Base-by-base conservation (phyloP, 306 rosid species). In the Ormosia emarginata region DNA sequence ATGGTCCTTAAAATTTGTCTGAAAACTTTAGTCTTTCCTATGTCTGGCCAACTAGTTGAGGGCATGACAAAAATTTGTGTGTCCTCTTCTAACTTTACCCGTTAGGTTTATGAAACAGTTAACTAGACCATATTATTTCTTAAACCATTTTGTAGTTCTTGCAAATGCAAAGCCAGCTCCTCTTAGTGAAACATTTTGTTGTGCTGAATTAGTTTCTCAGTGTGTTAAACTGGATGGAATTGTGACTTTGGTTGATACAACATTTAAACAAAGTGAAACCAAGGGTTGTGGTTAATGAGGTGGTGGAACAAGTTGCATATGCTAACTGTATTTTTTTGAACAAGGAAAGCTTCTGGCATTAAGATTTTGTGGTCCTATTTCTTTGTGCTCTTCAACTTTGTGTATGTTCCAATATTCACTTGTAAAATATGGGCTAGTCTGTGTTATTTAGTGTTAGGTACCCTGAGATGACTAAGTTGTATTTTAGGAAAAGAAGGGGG, bases 171-270 rank as follows among this genome's bases (percentile, higher is more conserved):
- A 91, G 24, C 24, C 24, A 24, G 24, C 24, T 24, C 1, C 24
- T 24, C 24, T 24, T 24, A 24, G 24, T 24, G 24, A 24, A 24
- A 24, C 24, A 24, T 24, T 24, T 24, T 24, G 24, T 24, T 0
- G 24, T 24, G 24, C 24, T 24, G 24, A 24, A 24, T 24, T 24
- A 24, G 24, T 91, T 56, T 89, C 87, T 7, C 80, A 56, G 10
- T 78, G 83, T 78, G 91, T 91, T 71, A 91, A 91, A 78, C 85
- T 89, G 69, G 91, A 91, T 71, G 91, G 90, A 61, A 90, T 91
- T 82, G 95, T 91, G 44, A 24, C 24, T 24, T 24, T 24, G 24
- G 24, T 24, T 24, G 24, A 24, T 24, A 24, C 24, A 24, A 24
- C 24, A 24, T 24, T 24, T 24, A 24, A 24, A 24, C 24, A 24